Evolutionary conservation across 129 eudicot genomes (phyloP), one percentile per base, ranked within the genome.

Genomic region (Centrapalus pauciflorus): DNA sequence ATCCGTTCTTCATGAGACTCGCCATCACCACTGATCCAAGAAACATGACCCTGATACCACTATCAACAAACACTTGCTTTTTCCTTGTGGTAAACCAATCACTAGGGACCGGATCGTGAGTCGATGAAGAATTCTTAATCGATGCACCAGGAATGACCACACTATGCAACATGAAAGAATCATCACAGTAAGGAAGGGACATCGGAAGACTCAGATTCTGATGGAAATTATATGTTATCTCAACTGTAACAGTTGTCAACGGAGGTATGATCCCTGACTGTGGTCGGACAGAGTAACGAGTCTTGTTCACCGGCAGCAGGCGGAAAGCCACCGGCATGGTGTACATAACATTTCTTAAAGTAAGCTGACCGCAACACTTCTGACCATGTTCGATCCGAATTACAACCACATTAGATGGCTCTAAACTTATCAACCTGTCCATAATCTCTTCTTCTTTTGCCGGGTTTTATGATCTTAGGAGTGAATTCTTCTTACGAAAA

Each of bases 301-400:
- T 29, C 51, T 71, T 85, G 75, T 85, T 81, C 52, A 83, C 49
- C 0, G 96, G 81, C 23, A 82, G 96, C 5, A 89, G 60, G 32
- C 85, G 78, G 65, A 85, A 89, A 12, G 96, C 96, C 3, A 89
- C 96, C 0, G 96, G 96, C 96, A 89, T 89, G 45, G 93, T 89
- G 83, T 83, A 79, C 96, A 89, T 89, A 38, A 89, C 96, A 52
- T 85, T 89, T 29, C 83, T 84, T 58, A 89, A 68, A 52, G 87
- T 85, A 28, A 89, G 72, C 72, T 49, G 70, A 4, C 96, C 96
- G 17, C 51, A 80, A 58, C 93, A 85, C 56, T 76, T 82, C 46
- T 83, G 89, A 3, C 93, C 93, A 13, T 81, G 77, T 56, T 83
- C 92, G n/a, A 83, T 38, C 38, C 93, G 66, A 17, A 89, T 78